Base-by-base conservation (phyloP, 139 green algal species). In the Chlamydomonas urium region DNA sequence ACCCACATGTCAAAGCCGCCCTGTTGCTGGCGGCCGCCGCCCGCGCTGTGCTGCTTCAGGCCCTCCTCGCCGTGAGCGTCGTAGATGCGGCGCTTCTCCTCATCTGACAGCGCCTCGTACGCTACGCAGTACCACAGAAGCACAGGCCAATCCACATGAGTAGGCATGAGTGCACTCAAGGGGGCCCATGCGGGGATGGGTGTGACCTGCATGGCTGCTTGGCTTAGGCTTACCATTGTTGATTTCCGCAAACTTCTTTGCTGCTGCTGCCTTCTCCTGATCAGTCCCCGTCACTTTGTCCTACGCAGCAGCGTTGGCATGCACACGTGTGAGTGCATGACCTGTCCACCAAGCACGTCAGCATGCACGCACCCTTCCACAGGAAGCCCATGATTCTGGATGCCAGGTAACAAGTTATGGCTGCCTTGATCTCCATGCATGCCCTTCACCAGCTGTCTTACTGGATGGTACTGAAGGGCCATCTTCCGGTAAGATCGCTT, bases 61-160 rank as follows among this genome's bases (percentile, higher is more conserved):
- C 96, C 95, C 65, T 99, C 96, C 81, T 99, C 96, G 2, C 96
- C 96, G 75, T 99, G 91, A 19, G 83, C 82, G 72, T 99, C 96
- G 72, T 99, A 99, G 28, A 99, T 93, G 21, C 87, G 73, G 10
- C 92, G 76, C 87, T 98, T 98, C 83, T 98, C 89, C 0, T 71
- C 2, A 74, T 98, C 87, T 0, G 83, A 91, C 2, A 99, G 87
- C 2, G 95, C 91, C 71, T 99, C 96, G 56, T 99, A 99, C 2
- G 96, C 94, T 95, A 83, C 71, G 74, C 21, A 67, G n/a, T n/a
- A 67, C 10, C 17, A 33, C 21, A 63, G 10, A 21, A 26, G 17
- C 21, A 56, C 45, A 56, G 45, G 45, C 21, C 21, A 56, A n/a
- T n/a, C 45, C 17, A 21, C 45, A 56, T 56, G 17, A 26, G 45